Conservation (phyloP, 352 stramenopile species). For the Phytopythium mirpurense region DNA sequence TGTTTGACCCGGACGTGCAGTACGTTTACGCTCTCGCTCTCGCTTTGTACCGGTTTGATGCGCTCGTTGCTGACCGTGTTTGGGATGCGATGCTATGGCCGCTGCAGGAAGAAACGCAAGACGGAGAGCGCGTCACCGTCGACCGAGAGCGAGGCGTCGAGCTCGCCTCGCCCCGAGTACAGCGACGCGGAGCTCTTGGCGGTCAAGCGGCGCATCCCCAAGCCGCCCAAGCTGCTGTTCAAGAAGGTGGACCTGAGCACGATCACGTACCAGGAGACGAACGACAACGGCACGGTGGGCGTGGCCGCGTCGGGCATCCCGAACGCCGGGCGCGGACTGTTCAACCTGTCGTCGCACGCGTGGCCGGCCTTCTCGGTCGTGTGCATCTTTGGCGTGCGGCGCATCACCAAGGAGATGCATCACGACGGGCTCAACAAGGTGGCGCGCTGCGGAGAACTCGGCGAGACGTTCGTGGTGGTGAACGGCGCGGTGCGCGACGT, state of each 20-base stretch:
- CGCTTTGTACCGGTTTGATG: too few relatives aligned
- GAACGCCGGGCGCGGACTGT: constrained; percentile 73
- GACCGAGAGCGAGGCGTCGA: constrained; percentile 57
- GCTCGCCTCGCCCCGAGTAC: constrained; percentile 61
- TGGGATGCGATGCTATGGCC: constrained; percentile 2
- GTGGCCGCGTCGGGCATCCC: constrained; percentile 81
- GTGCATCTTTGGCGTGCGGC: constrained; percentile 83
- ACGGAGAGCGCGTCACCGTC: constrained; percentile 56
- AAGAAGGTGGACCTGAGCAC: constrained; percentile 83
- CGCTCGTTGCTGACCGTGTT: not conserved
- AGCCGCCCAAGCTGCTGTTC: constrained; percentile 76
- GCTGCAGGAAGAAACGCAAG: constrained; percentile 68
- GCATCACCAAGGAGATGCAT: constrained; percentile 84
- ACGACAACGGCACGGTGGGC: constrained; percentile 85
- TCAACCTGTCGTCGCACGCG: constrained; percentile 72
- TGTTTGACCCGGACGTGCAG: constrained; percentile 67
- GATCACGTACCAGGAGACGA: constrained; percentile 80
- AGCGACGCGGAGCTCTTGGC: constrained; percentile 77
- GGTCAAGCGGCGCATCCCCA: constrained; percentile 76
- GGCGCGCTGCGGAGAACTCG: constrained; percentile 72
- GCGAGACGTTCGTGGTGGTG: constrained; percentile 85
- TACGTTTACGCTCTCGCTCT: constrained; percentile 29
- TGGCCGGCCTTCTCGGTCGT: constrained; percentile 87
- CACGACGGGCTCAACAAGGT: constrained; percentile 87
- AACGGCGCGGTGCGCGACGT: constrained; percentile 83